A percentile compares a stretch with the other conserved stretches of the same genome.
phyloP scores from a whole-genome alignment of 2,329 filamentous ascomycete species.

The Aspergillus puulaauensis region DNA sequence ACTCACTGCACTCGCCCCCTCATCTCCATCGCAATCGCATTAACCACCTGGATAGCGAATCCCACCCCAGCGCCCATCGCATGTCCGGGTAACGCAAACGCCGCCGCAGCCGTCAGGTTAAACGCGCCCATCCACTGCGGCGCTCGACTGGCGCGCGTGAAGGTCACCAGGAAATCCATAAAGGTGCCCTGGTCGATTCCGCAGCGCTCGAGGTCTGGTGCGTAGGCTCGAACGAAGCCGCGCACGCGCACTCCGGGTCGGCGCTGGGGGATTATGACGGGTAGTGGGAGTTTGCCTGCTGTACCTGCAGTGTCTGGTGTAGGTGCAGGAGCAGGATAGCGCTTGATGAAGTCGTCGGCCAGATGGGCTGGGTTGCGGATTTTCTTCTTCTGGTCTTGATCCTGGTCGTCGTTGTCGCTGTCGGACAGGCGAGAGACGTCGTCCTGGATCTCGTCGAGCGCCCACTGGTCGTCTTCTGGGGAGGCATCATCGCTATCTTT shows the following conservation, averaged over 20 bases:
- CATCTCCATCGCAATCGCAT: slow-evolving; percentile 6
- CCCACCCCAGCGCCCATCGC: neutral
- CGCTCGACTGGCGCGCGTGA: neutral
- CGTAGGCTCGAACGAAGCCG: slow-evolving; percentile 10
- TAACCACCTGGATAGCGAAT: slow-evolving; percentile 1
- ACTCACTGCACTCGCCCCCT: neutral
- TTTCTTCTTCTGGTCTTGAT: neutral
- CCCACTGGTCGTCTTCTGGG: neutral
- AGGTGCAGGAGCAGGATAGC: neutral
- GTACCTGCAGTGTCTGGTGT: neutral
- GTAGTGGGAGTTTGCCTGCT: neutral
- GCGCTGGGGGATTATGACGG: slow-evolving; percentile 8
- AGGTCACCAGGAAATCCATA: neutral
- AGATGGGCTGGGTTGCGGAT: neutral
- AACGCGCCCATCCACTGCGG: neutral
- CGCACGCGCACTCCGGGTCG: slow-evolving; percentile 1
- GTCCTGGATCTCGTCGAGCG: neutral
- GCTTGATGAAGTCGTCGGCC: neutral
- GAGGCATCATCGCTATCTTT: neutral
- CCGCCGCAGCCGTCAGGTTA: neutral
- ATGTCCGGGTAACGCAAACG: neutral
- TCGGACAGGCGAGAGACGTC: neutral
- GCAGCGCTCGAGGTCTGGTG: neutral
- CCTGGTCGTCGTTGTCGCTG: neutral
- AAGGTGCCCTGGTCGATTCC: slow-evolving; percentile 4